Base-by-base conservation (phyloP, 139 green algal species). In the Limnomonas spitsbergensis region DNA sequence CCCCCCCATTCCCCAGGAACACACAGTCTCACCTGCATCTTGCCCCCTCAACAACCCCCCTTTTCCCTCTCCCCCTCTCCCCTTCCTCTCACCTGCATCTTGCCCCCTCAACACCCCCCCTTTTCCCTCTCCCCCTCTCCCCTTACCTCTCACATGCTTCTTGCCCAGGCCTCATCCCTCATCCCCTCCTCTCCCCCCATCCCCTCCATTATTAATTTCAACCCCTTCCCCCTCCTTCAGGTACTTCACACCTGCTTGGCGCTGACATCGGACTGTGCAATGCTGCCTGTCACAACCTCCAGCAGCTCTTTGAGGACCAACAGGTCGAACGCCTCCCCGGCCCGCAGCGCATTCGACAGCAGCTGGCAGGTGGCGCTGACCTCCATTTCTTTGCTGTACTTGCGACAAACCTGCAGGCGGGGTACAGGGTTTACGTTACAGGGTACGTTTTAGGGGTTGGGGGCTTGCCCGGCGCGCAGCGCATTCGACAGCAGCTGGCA, bases 271-370 rank as follows among this genome's bases (percentile, higher is more conserved):
- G 61, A 72, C 6, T 72, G 61, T 37, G 29, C 61, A 20, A 36
- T 20, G 29, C 9, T 72, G 61, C 61, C 61, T 20, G 61, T 72
- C 27, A 72, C 9, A 36, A 72, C 61, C 29, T 72, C 61, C 9
- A 77, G 39, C 77, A 81, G 68, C 67, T 81, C 77, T 31, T 81
- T 81, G 4, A 81, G 42, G 61, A 95, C 80, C 74, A 96, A 70
- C 80, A 96, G 84, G 77, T 96, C 92, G 54, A 92, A 85, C 3
- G 53, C 71, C 76, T 96, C 85, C 26, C 80, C 80, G 0, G 36
- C 37, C 53, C 92, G 91, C 40, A 97, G 86, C 69, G 87, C 87
- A 75, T 95, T 93, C 73, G 86, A 73, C 69, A 97, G 53, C 77
- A 95, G 94, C 73, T 85, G 84, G 35, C 80, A 83, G 47, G 91